Conservation (phyloP, 345 rosid species). For the Leavenworthia alabamica region DNA sequence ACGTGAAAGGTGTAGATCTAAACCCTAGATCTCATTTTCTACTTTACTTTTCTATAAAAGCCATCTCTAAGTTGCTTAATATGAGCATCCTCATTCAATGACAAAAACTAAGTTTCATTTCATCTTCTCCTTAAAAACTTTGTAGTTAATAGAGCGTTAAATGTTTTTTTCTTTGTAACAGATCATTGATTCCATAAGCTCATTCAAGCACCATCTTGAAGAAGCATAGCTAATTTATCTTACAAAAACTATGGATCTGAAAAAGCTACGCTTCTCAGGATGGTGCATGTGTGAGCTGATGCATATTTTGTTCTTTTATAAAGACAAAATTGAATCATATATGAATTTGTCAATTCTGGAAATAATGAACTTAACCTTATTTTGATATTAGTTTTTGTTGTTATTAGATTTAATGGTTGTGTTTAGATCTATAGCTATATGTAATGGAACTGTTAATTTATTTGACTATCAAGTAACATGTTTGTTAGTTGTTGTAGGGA, state of each 20-base stretch:
- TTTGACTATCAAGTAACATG: no score
- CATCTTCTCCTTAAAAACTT: not conserved
- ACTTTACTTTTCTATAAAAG: not conserved
- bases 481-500: no score
- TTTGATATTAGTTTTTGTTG: not conserved
- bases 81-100: not conserved
- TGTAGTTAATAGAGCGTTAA: no score
- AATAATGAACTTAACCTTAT: not conserved
- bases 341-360: not conserved
- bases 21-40: not conserved
- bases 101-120: not conserved
- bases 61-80: not conserved
- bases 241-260: not conserved
- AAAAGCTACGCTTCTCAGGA: slow-evolving; percentile 6
- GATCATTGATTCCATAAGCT: not conserved
- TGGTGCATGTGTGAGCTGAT: slow-evolving; percentile 1
- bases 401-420: not conserved
- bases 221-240: not conserved
- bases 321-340: not conserved
- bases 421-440: not conserved
- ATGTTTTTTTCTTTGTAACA: not conserved
- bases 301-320: not conserved
- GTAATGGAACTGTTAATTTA: not conserved
- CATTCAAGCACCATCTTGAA: slow-evolving; percentile 9
- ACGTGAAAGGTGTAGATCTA: not conserved